Base-by-base conservation (phyloP, 306 rosid genomes). In the Castanea mollissima region DNA sequence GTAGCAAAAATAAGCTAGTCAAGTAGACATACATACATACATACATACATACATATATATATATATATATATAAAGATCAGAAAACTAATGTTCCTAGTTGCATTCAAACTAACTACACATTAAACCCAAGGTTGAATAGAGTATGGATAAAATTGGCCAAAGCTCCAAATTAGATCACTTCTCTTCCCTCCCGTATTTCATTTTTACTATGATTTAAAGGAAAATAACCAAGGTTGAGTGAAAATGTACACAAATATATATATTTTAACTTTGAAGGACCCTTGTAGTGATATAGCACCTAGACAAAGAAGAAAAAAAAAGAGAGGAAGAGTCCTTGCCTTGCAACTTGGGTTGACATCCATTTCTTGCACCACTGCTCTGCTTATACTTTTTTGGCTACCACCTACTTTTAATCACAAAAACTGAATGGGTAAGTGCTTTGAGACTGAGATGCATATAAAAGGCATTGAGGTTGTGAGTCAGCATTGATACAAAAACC, bases 261-360 rank as follows among this genome's bases (percentile, higher is more conserved):
- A 25, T 25, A 25, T 58, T 23, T 58, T 8, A 5, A 58, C 5
- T 7, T 20, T 58, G 44, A 38, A 38, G 44, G 44, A 38, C 44
- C 44, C 11, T 38, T 38, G 44, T 38, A 20, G 64, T 58, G 15
- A 46, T 46, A 10, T 46, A 46, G 54, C 54, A 46, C 54, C 54
- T 46, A 11, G 16, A 10, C 54, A 12, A 12, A 46, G 4, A 11
- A 77, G 12, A 54, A 29, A 31, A 64, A 54, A 34, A 31, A 51
- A 38, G 11, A 38, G 10, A 81, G 75, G 68, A 69, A 64, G 54
- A 49, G 21, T 74, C 76, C 83, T 81, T 38, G 89, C 97, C 97
- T 89, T 90, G 88, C 72, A 72, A 70, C 78, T 79, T 85, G 85
- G 74, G 80, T 38, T 76, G 82, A 78, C 73, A 81, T 85, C 95